These are phyloP conservation scores for Sugiyamaella valdiviana DNA, from an alignment of 805 yeast species.

Conservation along the genomic window DNA sequence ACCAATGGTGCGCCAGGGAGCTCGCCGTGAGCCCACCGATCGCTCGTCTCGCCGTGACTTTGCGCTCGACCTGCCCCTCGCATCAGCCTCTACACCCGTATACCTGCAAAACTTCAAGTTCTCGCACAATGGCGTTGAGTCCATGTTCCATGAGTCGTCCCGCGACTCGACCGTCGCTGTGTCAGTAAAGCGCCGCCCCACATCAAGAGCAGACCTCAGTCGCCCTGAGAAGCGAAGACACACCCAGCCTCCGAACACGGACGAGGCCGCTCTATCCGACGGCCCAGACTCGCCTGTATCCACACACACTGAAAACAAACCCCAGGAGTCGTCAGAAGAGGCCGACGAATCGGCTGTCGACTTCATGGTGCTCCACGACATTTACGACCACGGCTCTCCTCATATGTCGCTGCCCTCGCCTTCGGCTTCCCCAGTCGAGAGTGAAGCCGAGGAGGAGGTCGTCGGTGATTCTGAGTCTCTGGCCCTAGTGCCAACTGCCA, in stretches of 20 bases:
- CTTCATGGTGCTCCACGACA: slow-evolving; percentile 6
- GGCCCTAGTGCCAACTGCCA: neutral
- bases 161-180: neutral
- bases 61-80: slow-evolving; percentile 27
- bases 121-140: slow-evolving; percentile 22
- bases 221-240: neutral
- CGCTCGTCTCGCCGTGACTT: neutral
- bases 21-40: neutral
- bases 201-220: too few relatives aligned
- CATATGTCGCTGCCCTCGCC: slow-evolving; percentile 25
- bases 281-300: neutral
- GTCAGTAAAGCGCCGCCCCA: too few relatives aligned
- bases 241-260: neutral
- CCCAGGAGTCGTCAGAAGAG: neutral
- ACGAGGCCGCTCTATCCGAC: neutral
- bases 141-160: slow-evolving; percentile 25
- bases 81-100: slow-evolving; percentile 30
- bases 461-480: neutral
- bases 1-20: neutral
- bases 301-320: neutral
- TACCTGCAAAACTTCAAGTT: slow-evolving; percentile 29
- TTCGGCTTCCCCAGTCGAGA: slow-evolving; percentile 21
- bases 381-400: slow-evolving; percentile 15
- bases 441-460: neutral
- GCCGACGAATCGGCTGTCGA: neutral